Conservation (phyloP, 352 stramenopile species). For the Phytopythium helicoides region DNA sequence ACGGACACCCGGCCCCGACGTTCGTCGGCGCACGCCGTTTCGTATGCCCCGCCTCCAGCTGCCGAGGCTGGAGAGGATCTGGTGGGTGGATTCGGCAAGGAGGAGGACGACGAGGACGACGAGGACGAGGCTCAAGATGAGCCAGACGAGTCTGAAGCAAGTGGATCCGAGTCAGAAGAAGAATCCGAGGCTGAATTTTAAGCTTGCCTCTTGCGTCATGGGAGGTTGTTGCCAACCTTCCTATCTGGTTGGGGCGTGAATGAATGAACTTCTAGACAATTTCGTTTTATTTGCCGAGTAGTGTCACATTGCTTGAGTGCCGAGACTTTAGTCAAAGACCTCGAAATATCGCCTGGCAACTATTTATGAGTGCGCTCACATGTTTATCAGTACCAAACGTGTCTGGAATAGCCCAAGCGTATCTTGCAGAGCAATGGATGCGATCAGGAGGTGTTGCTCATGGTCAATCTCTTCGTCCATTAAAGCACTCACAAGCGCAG, state of each 20-base stretch:
- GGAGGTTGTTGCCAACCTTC: neutral
- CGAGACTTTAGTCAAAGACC: too few species aligned
- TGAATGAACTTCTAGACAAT: neutral
- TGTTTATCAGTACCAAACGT: too few species aligned
- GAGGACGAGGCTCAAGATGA: slow-evolving; percentile 14
- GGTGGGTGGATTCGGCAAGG: slow-evolving; percentile 12
- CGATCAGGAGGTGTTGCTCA: too few species aligned
- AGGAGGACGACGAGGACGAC: slow-evolving; percentile 14
- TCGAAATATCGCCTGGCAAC: too few species aligned
- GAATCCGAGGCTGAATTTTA: slow-evolving; percentile 20
- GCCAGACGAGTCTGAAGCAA: slow-evolving; percentile 36
- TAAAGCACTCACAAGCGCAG: too few species aligned
- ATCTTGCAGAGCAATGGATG: too few species aligned
- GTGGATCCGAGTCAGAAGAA: neutral
- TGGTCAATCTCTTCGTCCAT: too few species aligned
- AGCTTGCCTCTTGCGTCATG: neutral
- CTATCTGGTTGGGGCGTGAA: neutral
- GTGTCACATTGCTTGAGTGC: too few species aligned
- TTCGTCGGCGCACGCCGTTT: slow-evolving; percentile 17
- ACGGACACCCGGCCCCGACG: slow-evolving; percentile 24
- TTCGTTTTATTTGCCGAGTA: too few species aligned
- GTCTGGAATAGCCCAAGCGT: too few species aligned
- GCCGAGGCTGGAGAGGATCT: slow-evolving; percentile 38
- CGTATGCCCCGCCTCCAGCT: slow-evolving; percentile 29
- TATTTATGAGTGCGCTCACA: too few species aligned